Evolutionary conservation across 495 filamentous ascomycete genomes (phyloP), one percentile per base, ranked within the genome.

Genomic region (Xylaria longipes): DNA sequence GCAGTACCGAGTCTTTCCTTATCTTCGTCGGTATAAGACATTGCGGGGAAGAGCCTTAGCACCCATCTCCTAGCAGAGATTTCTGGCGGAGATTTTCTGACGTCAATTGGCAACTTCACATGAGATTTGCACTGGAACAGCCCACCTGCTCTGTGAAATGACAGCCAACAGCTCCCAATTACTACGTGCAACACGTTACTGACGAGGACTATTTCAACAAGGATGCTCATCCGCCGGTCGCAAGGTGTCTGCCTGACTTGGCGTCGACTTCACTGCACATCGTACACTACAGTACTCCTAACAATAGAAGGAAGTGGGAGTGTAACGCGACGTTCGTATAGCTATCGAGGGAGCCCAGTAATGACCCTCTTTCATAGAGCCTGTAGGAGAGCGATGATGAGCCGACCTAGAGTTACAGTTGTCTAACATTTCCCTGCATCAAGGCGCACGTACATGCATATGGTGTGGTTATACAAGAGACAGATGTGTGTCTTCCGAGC

Each of bases 261-360:
- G 31, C 57, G 31, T 58, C 14, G 27, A 58, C 27, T 33, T 25
- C 35, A 41, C 33, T 61, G 20, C 33, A 39, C 35, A 39, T 60
- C 31, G 20, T 62, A 37, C 56, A 58, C 27, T 62, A 41, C 33
- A 62, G 17, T 45, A 27, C 60, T 35, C 57, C 33, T 37, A 22
- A 60, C 56, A 56, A 29, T 56, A n/a, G 29, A 20, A 22, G 20
- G 31, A 37, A 22, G 33, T 7, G 17, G 57, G 3, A 60, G 20
- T 60, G 57, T 22, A 60, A 64, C 37, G 61, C 61, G 61, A 64
- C 25, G 7, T 64, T 64, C 61, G 61, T 64, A 46, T 64, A 64
- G 37, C 35, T 14, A 22, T n/a, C 61, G 25, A 64, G 25, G 61
- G 61, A 33, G 41, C 17, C 39, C 12, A 5, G 41, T 64, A 64